These are phyloP conservation scores for Cryptococcus sp. DNA, from an alignment of 1,284 basidiomycete species.

Conservation along the genomic window DNA sequence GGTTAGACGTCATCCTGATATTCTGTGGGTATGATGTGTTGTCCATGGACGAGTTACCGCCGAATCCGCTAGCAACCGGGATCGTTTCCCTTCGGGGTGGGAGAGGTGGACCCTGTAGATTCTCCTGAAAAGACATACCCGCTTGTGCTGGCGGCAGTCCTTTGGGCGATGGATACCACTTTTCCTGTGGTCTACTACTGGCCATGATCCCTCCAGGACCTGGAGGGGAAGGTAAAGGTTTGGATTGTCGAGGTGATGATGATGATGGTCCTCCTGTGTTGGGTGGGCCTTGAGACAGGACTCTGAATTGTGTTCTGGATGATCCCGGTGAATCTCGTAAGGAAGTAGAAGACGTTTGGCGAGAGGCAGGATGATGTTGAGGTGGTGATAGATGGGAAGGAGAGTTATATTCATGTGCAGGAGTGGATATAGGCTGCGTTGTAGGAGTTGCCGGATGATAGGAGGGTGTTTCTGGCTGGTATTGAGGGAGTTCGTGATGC, in stretches of 20 bases:
- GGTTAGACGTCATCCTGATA: neutral
- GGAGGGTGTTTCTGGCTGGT: neutral
- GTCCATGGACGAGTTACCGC: neutral
- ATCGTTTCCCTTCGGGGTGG: neutral
- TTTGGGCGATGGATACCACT: neutral
- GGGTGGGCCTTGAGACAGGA: neutral
- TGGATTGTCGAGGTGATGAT: neutral
- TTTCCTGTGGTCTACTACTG: neutral
- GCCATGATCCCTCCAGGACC: neutral
- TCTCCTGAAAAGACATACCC: neutral
- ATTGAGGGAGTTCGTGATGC: neutral
- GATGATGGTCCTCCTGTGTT: neutral
- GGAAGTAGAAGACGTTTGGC: conserved; percentile 10
- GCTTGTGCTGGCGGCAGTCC: neutral
- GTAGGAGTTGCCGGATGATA: neutral
- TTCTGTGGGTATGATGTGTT: too few relatives aligned
- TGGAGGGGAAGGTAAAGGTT: neutral
- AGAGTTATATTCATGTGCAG: neutral
- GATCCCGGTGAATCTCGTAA: conserved; percentile 21
- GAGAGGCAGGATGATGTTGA: neutral
- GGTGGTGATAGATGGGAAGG: neutral
- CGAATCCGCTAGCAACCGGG: neutral
- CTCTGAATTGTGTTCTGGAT: conserved; percentile 7
- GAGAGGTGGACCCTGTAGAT: neutral
- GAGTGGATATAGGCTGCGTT: neutral